phyloP scores from a whole-genome alignment of 331 rosid species.

The Prunus yedoensis region DNA sequence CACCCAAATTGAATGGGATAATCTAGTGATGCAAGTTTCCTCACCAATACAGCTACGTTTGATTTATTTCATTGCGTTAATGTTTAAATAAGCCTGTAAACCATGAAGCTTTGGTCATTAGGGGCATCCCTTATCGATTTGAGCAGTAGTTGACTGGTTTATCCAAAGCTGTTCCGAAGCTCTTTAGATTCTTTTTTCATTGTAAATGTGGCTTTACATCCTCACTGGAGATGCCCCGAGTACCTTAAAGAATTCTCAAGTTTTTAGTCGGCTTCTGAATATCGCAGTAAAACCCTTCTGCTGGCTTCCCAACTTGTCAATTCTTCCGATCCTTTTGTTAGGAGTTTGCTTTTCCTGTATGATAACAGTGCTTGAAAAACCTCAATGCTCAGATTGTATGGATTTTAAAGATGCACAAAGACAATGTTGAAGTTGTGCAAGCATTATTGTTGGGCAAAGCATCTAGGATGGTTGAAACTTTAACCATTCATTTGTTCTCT shows the following conservation, averaged over 20 bases:
- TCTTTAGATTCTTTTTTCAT: background rate
- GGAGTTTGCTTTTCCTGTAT: background rate
- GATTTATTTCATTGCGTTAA: background rate
- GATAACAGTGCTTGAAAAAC: too few relatives aligned
- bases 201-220: too few relatives aligned
- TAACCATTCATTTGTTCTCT: too few relatives aligned
- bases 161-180: background rate
- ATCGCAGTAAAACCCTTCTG: background rate
- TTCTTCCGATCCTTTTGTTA: background rate
- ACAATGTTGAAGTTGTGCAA: background rate
- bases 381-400: too few relatives aligned
- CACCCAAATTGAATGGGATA: background rate
- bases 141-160: background rate
- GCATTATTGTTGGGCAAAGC: too few relatives aligned
- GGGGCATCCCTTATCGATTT: background rate
- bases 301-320: background rate
- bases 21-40: background rate
- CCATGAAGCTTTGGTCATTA: background rate
- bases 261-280: too few relatives aligned
- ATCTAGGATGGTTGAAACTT: too few relatives aligned
- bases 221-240: too few relatives aligned
- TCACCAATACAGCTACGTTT: background rate
- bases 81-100: background rate
- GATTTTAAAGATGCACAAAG: background rate
- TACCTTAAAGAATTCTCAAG: too few relatives aligned